Evolutionary conservation across 1,284 basidiomycete species (phyloP).

Genomic region (Leccinum proximum): DNA sequence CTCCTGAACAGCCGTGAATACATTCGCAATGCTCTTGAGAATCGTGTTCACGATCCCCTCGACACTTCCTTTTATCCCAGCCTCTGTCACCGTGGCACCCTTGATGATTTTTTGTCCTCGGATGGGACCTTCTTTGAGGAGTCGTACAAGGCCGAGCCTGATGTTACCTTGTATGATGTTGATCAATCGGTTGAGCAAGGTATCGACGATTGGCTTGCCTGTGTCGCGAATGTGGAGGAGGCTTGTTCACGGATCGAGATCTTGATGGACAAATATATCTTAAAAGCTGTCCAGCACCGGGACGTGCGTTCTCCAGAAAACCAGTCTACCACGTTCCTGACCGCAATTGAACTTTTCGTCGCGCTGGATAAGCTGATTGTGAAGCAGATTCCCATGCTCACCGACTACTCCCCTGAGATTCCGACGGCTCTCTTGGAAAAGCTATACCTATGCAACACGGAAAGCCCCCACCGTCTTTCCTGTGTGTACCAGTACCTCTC

Average conservation of each 20-base stretch:
- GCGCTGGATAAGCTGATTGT: too few species aligned
- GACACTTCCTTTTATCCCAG: conserved; percentile 15
- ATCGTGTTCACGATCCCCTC: too few species aligned
- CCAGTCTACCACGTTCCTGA: too few species aligned
- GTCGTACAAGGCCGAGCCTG: conserved; percentile 12
- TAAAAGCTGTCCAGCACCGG: too few species aligned
- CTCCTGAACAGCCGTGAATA: conserved; percentile 29
- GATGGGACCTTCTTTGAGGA: conserved; percentile 17
- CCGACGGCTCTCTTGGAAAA: too few species aligned
- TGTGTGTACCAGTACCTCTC: too few species aligned
- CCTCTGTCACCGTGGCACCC: conserved; percentile 14
- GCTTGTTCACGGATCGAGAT: background rate
- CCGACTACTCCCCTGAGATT: too few species aligned
- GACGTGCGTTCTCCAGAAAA: too few species aligned
- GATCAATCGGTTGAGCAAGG: conserved; percentile 28
- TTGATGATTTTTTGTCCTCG: conserved; percentile 20
- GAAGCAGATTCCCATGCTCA: too few species aligned
- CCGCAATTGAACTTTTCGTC: too few species aligned
- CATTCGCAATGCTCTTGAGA: conserved; percentile 19
- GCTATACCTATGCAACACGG: too few species aligned
- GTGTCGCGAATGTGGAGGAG: conserved; percentile 7
- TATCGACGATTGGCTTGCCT: conserved; percentile 24
- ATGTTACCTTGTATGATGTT: conserved; percentile 33
- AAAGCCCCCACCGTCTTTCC: too few species aligned
- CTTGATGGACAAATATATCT: background rate